phyloP scores from a whole-genome alignment of 169 alveolate genomes.

The Neospora caninum region DNA sequence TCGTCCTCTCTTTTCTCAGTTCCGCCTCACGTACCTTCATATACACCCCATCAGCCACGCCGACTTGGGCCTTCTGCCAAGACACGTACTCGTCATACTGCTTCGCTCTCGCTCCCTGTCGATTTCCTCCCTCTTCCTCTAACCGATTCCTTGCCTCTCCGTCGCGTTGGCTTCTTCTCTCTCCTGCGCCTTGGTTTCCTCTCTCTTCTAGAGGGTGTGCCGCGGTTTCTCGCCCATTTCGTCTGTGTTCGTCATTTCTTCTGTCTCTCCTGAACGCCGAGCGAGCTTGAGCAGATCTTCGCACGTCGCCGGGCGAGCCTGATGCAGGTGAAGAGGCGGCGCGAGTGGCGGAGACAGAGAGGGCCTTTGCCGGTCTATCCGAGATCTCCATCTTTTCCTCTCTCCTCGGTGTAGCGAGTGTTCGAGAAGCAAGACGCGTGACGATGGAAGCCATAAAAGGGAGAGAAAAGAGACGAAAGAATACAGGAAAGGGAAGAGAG shows the following conservation, averaged over 20 bases:
- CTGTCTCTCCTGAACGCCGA: no score
- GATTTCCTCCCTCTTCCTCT: not conserved
- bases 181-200: no score
- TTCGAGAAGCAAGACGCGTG: not conserved
- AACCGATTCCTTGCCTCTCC: no score
- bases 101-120: not conserved
- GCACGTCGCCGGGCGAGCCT: no score
- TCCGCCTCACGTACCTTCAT: not conserved
- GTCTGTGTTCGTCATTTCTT: no score
- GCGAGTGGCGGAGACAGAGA: no score
- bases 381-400: not conserved
- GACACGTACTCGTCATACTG: not conserved
- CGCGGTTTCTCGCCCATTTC: no score
- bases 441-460: not conserved
- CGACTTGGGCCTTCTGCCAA: not conserved
- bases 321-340: no score
- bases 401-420: not conserved
- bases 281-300: no score
- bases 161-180: no score
- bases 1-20: not conserved
- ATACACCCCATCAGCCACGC: not conserved
- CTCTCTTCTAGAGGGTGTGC: no score
- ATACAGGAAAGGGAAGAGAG: not conserved
- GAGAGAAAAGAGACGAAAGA: not conserved
- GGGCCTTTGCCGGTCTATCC: no score